These are phyloP conservation scores for Luvunga scandens DNA, from an alignment of 345 rosid species.

Conservation along the genomic window DNA sequence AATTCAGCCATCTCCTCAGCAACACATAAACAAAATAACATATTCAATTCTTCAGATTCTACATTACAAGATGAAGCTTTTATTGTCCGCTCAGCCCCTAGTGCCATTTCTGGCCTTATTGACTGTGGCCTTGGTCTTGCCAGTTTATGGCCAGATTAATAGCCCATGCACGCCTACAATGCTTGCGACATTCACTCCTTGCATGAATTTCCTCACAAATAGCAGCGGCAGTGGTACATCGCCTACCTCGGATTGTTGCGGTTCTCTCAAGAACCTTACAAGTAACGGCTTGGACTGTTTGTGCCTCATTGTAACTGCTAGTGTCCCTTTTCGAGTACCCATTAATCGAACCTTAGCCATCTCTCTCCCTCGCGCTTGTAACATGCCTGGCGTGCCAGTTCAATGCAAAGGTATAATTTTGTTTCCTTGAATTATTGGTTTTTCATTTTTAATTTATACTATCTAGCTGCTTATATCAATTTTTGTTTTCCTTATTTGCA, in stretches of 20 bases:
- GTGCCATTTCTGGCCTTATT: slow-evolving; percentile 15
- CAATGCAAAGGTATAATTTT: slow-evolving; percentile 59
- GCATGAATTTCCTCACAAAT: slow-evolving; percentile 64
- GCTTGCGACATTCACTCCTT: slow-evolving; percentile 58
- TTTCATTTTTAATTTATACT: not conserved
- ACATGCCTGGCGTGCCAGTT: slow-evolving; percentile 75
- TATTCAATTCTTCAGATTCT: not conserved
- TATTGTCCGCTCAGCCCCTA: not conserved
- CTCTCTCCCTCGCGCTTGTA: slow-evolving; percentile 82
- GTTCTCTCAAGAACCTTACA: slow-evolving; percentile 56
- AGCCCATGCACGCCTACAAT: slow-evolving; percentile 52
- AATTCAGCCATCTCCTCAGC: not conserved
- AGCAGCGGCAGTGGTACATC: slow-evolving; percentile 55
- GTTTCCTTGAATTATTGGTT: not conserved
- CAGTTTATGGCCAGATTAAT: slow-evolving; percentile 41
- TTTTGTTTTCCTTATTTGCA: slow-evolving; percentile 27
- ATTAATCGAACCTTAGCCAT: slow-evolving; percentile 74
- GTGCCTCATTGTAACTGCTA: slow-evolving; percentile 66
- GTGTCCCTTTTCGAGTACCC: slow-evolving; percentile 66
- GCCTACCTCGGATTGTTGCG: slow-evolving; percentile 63
- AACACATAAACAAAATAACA: not conserved
- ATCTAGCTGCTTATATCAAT: not conserved
- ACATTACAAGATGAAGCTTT: slow-evolving; percentile 20
- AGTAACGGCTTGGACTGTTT: slow-evolving; percentile 59
- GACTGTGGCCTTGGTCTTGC: slow-evolving; percentile 23